These are phyloP conservation scores for Cymbidium sinense DNA, from an alignment of 106 monocot genomes.

Conservation along the genomic window DNA sequence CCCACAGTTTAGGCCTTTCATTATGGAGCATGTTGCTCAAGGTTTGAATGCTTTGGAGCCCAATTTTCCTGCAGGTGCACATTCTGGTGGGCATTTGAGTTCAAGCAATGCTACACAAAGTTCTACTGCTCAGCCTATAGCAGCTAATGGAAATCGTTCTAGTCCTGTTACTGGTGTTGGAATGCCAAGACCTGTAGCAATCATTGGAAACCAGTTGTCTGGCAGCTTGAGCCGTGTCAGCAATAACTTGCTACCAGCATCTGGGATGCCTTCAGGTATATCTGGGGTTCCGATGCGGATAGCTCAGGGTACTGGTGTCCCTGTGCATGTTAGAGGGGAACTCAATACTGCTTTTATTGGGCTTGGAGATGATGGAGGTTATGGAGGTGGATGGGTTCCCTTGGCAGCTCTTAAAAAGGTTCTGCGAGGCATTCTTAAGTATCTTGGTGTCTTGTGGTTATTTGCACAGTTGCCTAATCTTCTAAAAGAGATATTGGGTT, in stretches of 20 bases:
- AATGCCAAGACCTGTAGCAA: slow-evolving; percentile 36
- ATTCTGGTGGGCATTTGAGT: slow-evolving; percentile 26
- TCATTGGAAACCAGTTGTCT: slow-evolving; percentile 41
- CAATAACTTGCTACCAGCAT: slow-evolving; percentile 54
- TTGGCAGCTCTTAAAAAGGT: slow-evolving; percentile 97
- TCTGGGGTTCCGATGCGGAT: slow-evolving; percentile 66
- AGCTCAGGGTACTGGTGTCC: slow-evolving; percentile 63
- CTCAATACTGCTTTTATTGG: slow-evolving; percentile 96
- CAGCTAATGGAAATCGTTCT: slow-evolving; percentile 31
- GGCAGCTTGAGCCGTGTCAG: slow-evolving; percentile 48
- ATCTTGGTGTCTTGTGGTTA: slow-evolving; percentile 95
- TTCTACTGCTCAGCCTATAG: slow-evolving; percentile 19
- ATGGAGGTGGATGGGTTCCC: slow-evolving; percentile 99
- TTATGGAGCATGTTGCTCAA: slow-evolving; percentile 99
- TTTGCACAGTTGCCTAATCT: slow-evolving; percentile 96
- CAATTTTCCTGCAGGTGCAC: slow-evolving; percentile 41
- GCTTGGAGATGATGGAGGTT: slow-evolving; percentile 99
- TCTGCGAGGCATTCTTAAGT: slow-evolving; percentile 87
- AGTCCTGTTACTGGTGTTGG: slow-evolving; percentile 19
- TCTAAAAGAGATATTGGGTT: slow-evolving; percentile 91
- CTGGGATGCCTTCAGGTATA: slow-evolving; percentile 50
- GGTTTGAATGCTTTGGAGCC: slow-evolving; percentile 90
- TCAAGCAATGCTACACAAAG: slow-evolving; percentile 23
- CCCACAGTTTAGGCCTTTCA: slow-evolving; percentile 96
- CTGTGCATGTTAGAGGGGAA: slow-evolving; percentile 86